Evolutionary conservation across 306 rosid genomes (phyloP).

Genomic region (Mimosa pudica): DNA sequence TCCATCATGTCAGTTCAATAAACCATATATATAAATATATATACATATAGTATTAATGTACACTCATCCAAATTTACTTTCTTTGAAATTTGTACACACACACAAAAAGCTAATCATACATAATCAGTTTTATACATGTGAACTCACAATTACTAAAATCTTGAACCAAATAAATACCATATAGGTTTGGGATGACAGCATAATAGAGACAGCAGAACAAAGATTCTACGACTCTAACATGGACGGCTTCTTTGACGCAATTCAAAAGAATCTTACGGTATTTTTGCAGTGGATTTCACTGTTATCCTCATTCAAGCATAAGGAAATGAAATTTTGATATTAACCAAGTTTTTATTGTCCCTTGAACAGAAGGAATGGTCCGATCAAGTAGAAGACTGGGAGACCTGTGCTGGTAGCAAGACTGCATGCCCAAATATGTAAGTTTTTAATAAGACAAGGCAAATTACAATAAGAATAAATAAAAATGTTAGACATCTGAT

Average conservation of each 20-base stretch:
- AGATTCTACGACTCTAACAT: slow-evolving; percentile 53
- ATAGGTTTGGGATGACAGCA: slow-evolving; percentile 80
- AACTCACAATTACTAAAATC: not conserved
- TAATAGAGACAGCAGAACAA: slow-evolving; percentile 69
- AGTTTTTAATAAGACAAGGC: slow-evolving; percentile 3
- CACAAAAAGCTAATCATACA: not conserved
- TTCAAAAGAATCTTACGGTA: slow-evolving; percentile 76
- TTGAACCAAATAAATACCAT: not conserved
- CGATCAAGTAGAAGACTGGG: slow-evolving; percentile 69
- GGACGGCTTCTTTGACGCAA: slow-evolving; percentile 47
- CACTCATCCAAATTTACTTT: not conserved
- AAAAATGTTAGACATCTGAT: no score
- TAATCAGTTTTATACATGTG: not conserved
- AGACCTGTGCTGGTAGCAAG: slow-evolving; percentile 51
- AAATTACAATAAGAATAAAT: no score
- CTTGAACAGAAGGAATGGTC: slow-evolving; percentile 65
- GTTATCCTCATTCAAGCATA: not conserved
- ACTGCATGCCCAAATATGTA: slow-evolving; percentile 67
- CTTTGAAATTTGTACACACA: not conserved
- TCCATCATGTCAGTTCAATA: slow-evolving; percentile 70
- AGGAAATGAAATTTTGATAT: not conserved
- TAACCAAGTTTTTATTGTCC: not conserved
- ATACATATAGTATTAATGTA: not conserved
- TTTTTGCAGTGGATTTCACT: slow-evolving; percentile 6
- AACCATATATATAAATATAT: no score